phyloP scores from a whole-genome alignment of 768 basidiomycete species.

The Solioccasus polychromus region DNA sequence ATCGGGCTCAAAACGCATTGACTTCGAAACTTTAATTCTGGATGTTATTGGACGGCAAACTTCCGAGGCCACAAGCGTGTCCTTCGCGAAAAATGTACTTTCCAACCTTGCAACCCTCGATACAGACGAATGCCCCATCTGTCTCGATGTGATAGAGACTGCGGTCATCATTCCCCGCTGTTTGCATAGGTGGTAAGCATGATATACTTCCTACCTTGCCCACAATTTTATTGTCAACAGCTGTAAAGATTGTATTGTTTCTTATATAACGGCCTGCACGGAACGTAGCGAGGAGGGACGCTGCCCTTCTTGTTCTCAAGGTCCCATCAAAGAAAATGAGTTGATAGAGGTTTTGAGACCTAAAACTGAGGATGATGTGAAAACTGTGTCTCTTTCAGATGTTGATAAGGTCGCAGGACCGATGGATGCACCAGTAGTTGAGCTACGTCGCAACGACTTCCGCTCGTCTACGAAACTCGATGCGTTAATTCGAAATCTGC shows the following conservation, averaged over 20 bases:
- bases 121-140: conserved; percentile 77
- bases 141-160: conserved; percentile 71
- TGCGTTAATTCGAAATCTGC: conserved; percentile 71
- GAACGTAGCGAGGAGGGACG: conserved; percentile 66
- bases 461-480: conserved; percentile 89
- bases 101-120: conserved; percentile 49
- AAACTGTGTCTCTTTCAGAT: background rate
- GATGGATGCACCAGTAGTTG: conserved; percentile 41
- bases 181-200: conserved; percentile 66
- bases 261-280: conserved; percentile 65
- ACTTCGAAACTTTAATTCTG: conserved; percentile 59
- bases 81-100: conserved; percentile 64
- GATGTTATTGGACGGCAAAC: conserved; percentile 42
- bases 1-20: conserved; percentile 38
- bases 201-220: background rate
- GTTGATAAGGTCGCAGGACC: conserved; percentile 17
- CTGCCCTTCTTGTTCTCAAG: conserved; percentile 79
- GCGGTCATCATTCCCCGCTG: conserved; percentile 72
- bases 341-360: conserved; percentile 59
- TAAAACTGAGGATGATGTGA: conserved; percentile 10
- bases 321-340: conserved; percentile 63
- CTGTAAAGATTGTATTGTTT: conserved; percentile 88
- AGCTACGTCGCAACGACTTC: conserved; percentile 79
- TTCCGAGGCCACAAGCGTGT: conserved; percentile 30
- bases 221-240: conserved; percentile 35